Evolutionary conservation across 1,284 basidiomycete genomes (phyloP).

Genomic region (Fistulina hepatica): DNA sequence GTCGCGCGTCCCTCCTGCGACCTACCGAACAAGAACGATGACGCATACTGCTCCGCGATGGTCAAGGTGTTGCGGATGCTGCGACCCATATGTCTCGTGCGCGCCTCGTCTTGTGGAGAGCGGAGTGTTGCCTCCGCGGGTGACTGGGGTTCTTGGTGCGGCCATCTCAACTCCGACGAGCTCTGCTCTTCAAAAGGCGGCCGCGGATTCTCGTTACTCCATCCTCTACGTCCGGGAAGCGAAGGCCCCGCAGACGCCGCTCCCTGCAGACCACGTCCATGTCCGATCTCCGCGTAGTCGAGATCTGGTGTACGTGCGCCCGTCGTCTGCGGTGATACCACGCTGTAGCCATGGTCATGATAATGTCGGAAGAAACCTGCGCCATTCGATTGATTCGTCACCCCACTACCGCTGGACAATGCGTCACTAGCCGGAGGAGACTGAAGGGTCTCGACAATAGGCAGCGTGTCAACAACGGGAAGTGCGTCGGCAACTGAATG

Average conservation of each 20-base stretch:
- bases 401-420: slow-evolving; percentile 42
- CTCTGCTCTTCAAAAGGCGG: slow-evolving; percentile 15
- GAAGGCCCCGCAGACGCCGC: too few species aligned
- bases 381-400: slow-evolving; percentile 43
- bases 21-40: slow-evolving; percentile 47
- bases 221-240: slow-evolving; percentile 14
- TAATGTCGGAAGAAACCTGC: slow-evolving; percentile 53
- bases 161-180: slow-evolving; percentile 19
- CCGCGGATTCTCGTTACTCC: slow-evolving; percentile 12
- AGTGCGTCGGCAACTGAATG: slow-evolving; percentile 4
- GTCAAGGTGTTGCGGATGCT: slow-evolving; percentile 54
- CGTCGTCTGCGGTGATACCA: slow-evolving; percentile 31
- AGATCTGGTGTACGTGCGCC: slow-evolving; percentile 63
- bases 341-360: slow-evolving; percentile 31
- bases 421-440: slow-evolving; percentile 51
- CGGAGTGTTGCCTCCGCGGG: slow-evolving; percentile 12
- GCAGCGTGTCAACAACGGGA: slow-evolving; percentile 42
- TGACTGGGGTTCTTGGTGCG: slow-evolving; percentile 23
- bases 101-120: slow-evolving; percentile 17
- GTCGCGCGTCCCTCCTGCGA: slow-evolving; percentile 16
- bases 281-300: slow-evolving; percentile 66
- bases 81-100: slow-evolving; percentile 49
- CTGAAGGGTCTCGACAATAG: slow-evolving; percentile 48
- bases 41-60: slow-evolving; percentile 58
- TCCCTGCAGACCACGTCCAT: slow-evolving; percentile 49